Evolutionary conservation across 345 rosid species (phyloP), one percentile per base, ranked within the genome.

Genomic region (Anastatica hierochuntica): DNA sequence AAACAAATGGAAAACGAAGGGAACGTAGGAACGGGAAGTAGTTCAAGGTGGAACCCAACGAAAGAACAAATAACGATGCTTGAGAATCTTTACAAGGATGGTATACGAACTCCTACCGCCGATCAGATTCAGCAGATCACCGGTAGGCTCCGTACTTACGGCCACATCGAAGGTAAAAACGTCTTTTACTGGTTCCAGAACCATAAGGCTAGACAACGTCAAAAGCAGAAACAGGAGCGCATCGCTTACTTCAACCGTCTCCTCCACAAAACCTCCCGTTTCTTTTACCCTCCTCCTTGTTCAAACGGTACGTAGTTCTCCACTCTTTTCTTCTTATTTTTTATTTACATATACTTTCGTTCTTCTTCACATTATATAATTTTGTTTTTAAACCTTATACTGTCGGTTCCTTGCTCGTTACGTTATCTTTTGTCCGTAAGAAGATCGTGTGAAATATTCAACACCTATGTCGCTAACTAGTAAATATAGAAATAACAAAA

Each of bases 101-200:
- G 98, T 6, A 60, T 85, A 10, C 76, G 97, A 60, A 88, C 98
- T 1, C 98, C 98, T 9, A 81, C 64, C 7, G 90, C 97, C 9
- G 94, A 88, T 13, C 95, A 88, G 75, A 92, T 92, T 51, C 90
- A 92, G 72, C 88, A 81, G 47, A 92, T 92, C 58, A 78, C 97
- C 2, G 58, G 54, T 14, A 77, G 80, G 55, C 95, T 92, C 17
- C 80, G 76, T 17, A 85, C 64, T 3, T 75, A 59, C 52, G 96
- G 98, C n/a, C 80, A 77, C 49, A 92, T 92, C 37, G 97, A 92
- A 70, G 98, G 97, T n/a, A 88, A 92, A 66, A 92, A 92, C 67
- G 98, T 92, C 17, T 92, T 92, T 37, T 92, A 92, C 46, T 88
- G 98, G 98, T 92, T 92, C 43, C 98, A 92, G 54, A 92, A 92